Conservation (phyloP, 1,284 basidiomycete species). For the Papiliotrema terrestris region DNA sequence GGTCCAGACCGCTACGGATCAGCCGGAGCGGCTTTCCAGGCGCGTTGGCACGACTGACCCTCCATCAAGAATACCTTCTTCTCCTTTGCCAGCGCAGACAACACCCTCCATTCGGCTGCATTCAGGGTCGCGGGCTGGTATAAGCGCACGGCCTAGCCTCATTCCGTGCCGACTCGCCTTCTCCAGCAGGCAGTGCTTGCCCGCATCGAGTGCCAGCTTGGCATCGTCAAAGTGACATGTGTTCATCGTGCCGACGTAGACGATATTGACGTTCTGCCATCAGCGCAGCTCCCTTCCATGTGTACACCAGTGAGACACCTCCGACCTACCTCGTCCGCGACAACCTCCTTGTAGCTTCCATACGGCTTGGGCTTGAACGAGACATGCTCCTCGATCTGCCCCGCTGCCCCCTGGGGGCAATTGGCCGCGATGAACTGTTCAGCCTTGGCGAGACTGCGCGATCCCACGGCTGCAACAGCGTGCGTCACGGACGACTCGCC, state of each 20-base stretch:
- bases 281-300: background rate
- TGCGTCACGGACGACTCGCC: conserved; percentile 49
- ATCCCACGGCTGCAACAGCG: conserved; percentile 49
- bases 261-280: conserved; percentile 46
- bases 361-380: conserved; percentile 25
- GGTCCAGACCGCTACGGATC: conserved; percentile 43
- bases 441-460: conserved; percentile 44
- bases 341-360: conserved; percentile 48
- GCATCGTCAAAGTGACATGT: conserved; percentile 50
- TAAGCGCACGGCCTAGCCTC: background rate
- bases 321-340: conserved; percentile 36
- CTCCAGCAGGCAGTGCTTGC: conserved; percentile 50
- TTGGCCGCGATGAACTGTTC: conserved; percentile 43
- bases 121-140: conserved; percentile 50
- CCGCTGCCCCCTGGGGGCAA: conserved; percentile 32
- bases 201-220: conserved; percentile 47
- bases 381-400: conserved; percentile 27
- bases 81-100: conserved; percentile 45
- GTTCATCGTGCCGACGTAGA: conserved; percentile 54
- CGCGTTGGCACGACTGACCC: conserved; percentile 17
- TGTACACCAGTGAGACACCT: background rate
- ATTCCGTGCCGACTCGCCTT: conserved; percentile 34
- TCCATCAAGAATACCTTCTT: conserved; percentile 49
- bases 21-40: conserved; percentile 6
- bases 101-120: conserved; percentile 47